Evolutionary conservation across 1,284 basidiomycete genomes (phyloP).

Genomic region (Marasmius fiardii): DNA sequence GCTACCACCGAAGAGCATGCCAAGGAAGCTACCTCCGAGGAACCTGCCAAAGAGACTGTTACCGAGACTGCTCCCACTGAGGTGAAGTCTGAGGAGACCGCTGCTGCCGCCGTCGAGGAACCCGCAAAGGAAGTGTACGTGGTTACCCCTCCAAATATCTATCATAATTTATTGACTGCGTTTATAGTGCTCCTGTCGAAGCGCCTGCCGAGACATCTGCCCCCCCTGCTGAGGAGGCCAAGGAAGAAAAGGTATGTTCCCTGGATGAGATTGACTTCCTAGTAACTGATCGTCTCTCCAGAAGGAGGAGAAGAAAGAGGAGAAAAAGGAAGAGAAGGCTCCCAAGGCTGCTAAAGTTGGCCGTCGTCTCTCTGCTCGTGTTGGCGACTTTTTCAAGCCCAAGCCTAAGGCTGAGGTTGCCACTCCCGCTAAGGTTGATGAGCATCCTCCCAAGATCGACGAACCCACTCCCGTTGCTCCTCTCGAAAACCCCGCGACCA

Average conservation of each 20-base stretch:
- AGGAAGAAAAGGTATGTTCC: constrained; percentile 60
- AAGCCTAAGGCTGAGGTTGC: constrained; percentile 68
- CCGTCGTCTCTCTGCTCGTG: constrained; percentile 74
- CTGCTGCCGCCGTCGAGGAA: constrained; percentile 33
- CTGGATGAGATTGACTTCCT: too few species aligned
- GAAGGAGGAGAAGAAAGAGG: constrained; percentile 45
- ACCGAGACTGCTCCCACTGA: constrained; percentile 30
- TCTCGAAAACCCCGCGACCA: constrained; percentile 68
- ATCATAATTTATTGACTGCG: constrained; percentile 17
- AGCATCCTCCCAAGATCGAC: constrained; percentile 76
- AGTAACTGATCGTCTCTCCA: constrained; percentile 11
- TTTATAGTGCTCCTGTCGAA: constrained; percentile 30
- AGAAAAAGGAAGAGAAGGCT: constrained; percentile 36
- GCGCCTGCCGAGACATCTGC: constrained; percentile 22
- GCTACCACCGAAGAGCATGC: constrained; percentile 23
- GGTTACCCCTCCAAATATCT: constrained; percentile 5
- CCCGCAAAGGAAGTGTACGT: constrained; percentile 59
- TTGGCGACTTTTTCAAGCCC: constrained; percentile 76
- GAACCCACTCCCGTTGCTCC: constrained; percentile 72
- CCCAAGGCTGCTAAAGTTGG: constrained; percentile 55
- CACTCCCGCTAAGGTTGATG: constrained; percentile 80
- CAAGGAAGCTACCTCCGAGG: constrained; percentile 15
- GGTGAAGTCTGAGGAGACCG: constrained; percentile 31
- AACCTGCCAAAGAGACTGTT: constrained; percentile 24
- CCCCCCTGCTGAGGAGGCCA: constrained; percentile 38